These are phyloP conservation scores for Albifimbria verrucaria DNA, from an alignment of 2,329 filamentous ascomycete genomes.

Conservation along the genomic window DNA sequence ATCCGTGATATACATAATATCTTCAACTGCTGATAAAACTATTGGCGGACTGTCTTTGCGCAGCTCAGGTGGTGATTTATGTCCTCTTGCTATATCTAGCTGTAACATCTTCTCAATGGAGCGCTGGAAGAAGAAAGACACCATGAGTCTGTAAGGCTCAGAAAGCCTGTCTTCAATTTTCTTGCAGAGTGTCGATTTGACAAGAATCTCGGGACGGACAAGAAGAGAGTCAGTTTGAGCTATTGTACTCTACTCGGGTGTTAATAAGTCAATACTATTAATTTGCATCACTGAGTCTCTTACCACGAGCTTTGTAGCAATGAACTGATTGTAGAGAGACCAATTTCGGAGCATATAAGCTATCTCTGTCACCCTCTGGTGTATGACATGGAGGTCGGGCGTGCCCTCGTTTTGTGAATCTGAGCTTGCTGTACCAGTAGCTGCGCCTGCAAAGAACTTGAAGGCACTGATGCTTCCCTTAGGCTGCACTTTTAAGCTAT, in stretches of 20 bases:
- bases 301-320: constrained; percentile 82
- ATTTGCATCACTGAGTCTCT: constrained; percentile 23
- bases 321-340: constrained; percentile 87
- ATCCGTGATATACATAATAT: constrained; percentile 99
- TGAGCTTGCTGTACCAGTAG: constrained; percentile 50
- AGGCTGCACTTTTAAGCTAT: constrained; percentile 79
- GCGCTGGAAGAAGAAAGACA: constrained; percentile 92
- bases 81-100: constrained; percentile 78
- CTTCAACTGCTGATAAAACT: constrained; percentile 93
- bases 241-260: constrained; percentile 46
- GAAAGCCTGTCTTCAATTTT: constrained; percentile 75
- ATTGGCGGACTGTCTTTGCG: constrained; percentile 79
- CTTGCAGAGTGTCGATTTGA: constrained; percentile 73
- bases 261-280: constrained; percentile 7
- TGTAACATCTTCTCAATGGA: constrained; percentile 98
- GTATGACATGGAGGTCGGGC: constrained; percentile 95
- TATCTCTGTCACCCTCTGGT: constrained; percentile 81
- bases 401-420: constrained; percentile 87
- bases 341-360: constrained; percentile 89
- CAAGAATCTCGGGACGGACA: constrained; percentile 68
- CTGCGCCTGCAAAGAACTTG: constrained; percentile 69
- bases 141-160: constrained; percentile 84
- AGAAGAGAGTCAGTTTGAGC: constrained; percentile 54
- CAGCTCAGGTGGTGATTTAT: constrained; percentile 71
- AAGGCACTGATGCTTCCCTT: constrained; percentile 63